Base-by-base conservation (phyloP, 371 early-diverging fungal species). In the Mucor sp. region DNA sequence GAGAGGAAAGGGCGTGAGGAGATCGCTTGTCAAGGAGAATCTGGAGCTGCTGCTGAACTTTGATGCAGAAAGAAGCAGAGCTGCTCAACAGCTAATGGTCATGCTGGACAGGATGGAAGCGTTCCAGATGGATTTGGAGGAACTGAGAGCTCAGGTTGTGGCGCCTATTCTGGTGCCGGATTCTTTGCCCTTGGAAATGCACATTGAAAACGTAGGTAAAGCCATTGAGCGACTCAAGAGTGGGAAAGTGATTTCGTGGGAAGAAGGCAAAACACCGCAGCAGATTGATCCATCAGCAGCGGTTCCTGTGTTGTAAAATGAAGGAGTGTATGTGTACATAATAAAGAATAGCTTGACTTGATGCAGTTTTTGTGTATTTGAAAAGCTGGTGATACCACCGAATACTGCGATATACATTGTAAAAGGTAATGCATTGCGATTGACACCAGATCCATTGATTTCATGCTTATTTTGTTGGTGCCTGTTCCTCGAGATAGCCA, bases 61-160 rank as follows among this genome's bases (percentile, higher is more conserved):
- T 50, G 82, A 84, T 32, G 15, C 27, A 0, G 73, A 80, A 48
- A 68, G 84, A 41, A 66, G 53, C 21, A 69, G 67, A 25, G 82
- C 84, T 35, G 67, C 81, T 1, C 60, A 66, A 17, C 72, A 71
- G 41, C 37, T 84, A 30, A 71, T 77, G 62, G 21, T 70, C 7
- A 77, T 82, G 74, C 47, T 79, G 55, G 75, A 80, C 62, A 53
- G 73, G 23, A 77, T 84, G 79, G 77, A 80, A n/a, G 62, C 75
- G 0, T 77, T 82, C 59, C 84, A 84, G 57, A 75, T 81, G 74
- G 84, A 84, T 68, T 63, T 84, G 23, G 81, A 82, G 62, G 84
- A 84, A 62, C 61, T 84, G 27, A 62, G 84, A 12, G 47, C 81
- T 12, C 84, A 82, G 39, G 81, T 82, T 0, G 74, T 77, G 3